Evolutionary conservation across 2,329 filamentous ascomycete genomes (phyloP).

Genomic region (Myriosclerotinia duriaeana): DNA sequence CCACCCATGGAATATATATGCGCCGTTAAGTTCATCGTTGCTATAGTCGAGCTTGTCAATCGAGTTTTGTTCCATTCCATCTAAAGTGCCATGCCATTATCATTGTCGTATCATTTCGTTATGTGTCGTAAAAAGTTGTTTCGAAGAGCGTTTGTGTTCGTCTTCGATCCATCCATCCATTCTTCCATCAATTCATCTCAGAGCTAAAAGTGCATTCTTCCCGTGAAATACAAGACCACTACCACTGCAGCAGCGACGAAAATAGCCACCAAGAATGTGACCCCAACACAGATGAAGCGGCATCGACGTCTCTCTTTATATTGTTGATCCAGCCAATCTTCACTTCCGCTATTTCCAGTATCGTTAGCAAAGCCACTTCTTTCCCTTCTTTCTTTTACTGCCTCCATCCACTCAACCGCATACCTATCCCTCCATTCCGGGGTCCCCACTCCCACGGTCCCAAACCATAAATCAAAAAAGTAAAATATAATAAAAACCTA

Average conservation of each 20-base stretch:
- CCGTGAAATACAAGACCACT: slow-evolving; percentile 36
- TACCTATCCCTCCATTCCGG: not conserved
- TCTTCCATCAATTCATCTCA: not conserved
- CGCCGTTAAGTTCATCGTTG: not conserved
- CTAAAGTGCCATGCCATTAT: slow-evolving; percentile 15
- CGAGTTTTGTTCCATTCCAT: not conserved
- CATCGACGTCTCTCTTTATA: slow-evolving; percentile 37
- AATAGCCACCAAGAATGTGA: slow-evolving; percentile 32
- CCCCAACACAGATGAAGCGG: slow-evolving; percentile 31
- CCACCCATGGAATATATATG: not conserved
- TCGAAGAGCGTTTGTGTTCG: not conserved
- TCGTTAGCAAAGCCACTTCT: not conserved
- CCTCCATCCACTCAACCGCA: slow-evolving; percentile 26
- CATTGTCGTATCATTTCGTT: slow-evolving; percentile 18
- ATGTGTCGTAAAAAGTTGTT: slow-evolving; percentile 12
- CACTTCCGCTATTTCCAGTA: slow-evolving; percentile 27
- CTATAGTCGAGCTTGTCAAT: slow-evolving; percentile 4
- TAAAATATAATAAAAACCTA: slow-evolving; percentile 13
- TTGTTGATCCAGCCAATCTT: slow-evolving; percentile 41
- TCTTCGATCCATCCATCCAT: not conserved
- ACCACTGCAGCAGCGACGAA: slow-evolving; percentile 34
- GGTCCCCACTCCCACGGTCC: too few species aligned
- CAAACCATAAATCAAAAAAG: too few species aligned
- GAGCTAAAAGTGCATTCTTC: slow-evolving; percentile 17
- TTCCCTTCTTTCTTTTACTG: not conserved